Evolutionary conservation across 495 filamentous ascomycete genomes (phyloP), one percentile per base, ranked within the genome.

Genomic region (Penicillium atrosanguineum): DNA sequence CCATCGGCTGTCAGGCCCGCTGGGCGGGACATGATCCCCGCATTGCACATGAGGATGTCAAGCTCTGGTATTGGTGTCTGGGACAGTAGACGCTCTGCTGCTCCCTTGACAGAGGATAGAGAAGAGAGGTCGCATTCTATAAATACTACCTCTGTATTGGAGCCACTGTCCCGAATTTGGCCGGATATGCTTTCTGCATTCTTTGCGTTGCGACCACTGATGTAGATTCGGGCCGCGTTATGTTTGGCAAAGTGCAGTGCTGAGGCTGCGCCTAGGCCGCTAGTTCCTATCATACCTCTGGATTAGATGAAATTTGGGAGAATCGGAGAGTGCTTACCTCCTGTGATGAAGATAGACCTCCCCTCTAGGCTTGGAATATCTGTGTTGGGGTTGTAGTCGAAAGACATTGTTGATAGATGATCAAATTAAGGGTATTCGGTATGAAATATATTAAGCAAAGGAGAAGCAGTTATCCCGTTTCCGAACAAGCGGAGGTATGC

Each of bases 31-130:
- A 88, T 86, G 53, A 89, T 79, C 4, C 85, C 86, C 5, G 87
- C 86, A 54, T 87, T 91, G 70, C 81, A 81, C 40, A 89, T 74
- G 0, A 90, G 69, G 21, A 85, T 66, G 54, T 89, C 80, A 16
- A 86, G 61, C 1, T 60, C n/a, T n/a, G n/a, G n/a, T n/a, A n/a
- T 63, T 9, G 59, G 44, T 3, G 67, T 57, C 15, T 66, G 43
- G 6, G 59, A 41, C 1, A 55, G 49, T 64, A 81, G 76, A 4
- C 55, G 18, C 11, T 71, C 50, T 4, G 67, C 70, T 0, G 73
- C 71, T 0, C 48, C 19, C 39, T 72, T 68, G 46, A 82, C 62
- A 1, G 72, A 75, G n/a, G 57, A 20, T 7, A 80, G 67, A 6
- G 73, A 79, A n/a, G 72, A 50, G 0, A 83, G 69, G 55, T 83